Conservation (phyloP, 306 rosid genomes). For the Quercus glauca region DNA sequence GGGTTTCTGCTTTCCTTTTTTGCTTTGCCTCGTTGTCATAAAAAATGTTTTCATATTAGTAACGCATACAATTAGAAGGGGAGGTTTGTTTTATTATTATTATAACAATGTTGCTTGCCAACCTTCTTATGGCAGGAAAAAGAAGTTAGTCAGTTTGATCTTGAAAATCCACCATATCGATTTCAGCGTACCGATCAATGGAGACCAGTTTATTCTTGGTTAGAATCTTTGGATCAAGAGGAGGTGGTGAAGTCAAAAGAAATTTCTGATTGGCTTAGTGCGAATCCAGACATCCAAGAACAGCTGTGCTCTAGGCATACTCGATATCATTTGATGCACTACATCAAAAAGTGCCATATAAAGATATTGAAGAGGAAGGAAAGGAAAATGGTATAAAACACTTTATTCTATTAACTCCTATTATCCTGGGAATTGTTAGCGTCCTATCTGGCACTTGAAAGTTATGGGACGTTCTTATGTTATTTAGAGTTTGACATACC, state of each 20-base stretch:
- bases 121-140: conserved; percentile 46
- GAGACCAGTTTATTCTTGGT: conserved; percentile 89
- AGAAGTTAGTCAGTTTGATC: conserved; percentile 51
- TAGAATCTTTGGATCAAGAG: conserved; percentile 70
- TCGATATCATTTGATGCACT: conserved; percentile 84
- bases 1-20: too few relatives aligned
- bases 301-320: conserved; percentile 88
- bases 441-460: conserved; percentile 1
- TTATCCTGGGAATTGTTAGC: not conserved
- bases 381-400: conserved; percentile 62
- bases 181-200: conserved; percentile 92
- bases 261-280: conserved; percentile 79
- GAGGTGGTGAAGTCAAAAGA: conserved; percentile 93
- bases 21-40: too few relatives aligned
- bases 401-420: not conserved
- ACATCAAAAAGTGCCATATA: conserved; percentile 88
- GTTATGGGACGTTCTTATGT: not conserved
- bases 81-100: not conserved
- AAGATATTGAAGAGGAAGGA: conserved; percentile 86
- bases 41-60: not conserved
- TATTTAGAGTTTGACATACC: not conserved
- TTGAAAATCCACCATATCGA: conserved; percentile 59
- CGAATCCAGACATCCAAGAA: conserved; percentile 68
- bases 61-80: not conserved
- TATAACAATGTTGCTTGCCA: not conserved